Base-by-base conservation (phyloP, 176 grass and related monocot species). In the Triticum timopheevii region DNA sequence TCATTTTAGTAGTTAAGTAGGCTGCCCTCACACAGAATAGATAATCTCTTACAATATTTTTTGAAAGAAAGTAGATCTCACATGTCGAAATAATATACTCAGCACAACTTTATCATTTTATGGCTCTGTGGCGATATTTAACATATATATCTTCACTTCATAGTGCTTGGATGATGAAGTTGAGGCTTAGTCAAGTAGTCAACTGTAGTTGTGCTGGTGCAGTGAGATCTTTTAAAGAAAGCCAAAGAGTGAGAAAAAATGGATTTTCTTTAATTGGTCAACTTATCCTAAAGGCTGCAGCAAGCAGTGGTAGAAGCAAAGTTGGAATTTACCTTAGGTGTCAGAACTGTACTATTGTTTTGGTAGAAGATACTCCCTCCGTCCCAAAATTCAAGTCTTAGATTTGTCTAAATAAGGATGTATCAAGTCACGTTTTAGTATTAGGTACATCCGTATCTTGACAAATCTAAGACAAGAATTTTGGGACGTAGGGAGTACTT, bases 1-100 rank as follows among this genome's bases (percentile, higher is more conserved):
- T 40, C 39, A 80, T 84, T 72, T 58, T 73, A 50, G 23, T 79
- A 79, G 1, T 40, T 79, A 49, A 44, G 39, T 50, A 73, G 8
- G 63, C 5, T 64, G 30, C 17, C 45, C 27, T 61, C 59, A 61
- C 59, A 61, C 7, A n/a, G 8, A 22, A 61, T 61, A 3, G 59
- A 9, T 61, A 61, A 61, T 61, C 59, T 23, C 19, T 61, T 61
- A 23, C 20, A 23, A n/a, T 22, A 10, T 23, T 23, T 61, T 23
- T 61, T n/a, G 58, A 23, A 61, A 61, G 58, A 10, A 61, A 61
- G 58, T n/a, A 47, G 45, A 49, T 58, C 19, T 58, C 17, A 58
- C 7, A 58, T 58, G 54, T 58, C 54, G 6, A 58, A 58, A 56
- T 58, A 19, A 58, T 58, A 58, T 8, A 58, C 22, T 22, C 54